Evolutionary conservation across 2,329 filamentous ascomycete genomes (phyloP).

Genomic region (Lecanosticta acicola): DNA sequence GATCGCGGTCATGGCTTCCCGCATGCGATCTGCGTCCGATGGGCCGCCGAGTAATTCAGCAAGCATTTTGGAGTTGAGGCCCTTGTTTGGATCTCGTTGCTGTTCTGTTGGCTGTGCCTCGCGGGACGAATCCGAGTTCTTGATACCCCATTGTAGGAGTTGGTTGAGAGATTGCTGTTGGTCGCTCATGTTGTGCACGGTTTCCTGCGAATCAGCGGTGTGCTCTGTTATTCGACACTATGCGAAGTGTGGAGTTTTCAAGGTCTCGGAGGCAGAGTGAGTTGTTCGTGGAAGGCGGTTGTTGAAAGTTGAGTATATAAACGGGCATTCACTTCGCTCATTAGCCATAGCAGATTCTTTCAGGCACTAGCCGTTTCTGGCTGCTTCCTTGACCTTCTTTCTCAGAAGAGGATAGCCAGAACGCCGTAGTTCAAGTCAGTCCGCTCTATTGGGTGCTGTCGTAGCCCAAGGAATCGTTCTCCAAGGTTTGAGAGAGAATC

Average conservation of each 20-base stretch:
- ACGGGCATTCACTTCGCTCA: background rate
- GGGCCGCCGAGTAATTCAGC: constrained; percentile 73
- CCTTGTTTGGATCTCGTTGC: constrained; percentile 34
- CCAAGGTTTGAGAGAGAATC: too few species aligned
- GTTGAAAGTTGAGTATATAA: background rate
- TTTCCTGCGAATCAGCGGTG: background rate
- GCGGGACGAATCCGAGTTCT: constrained; percentile 51
- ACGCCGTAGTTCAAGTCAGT: too few species aligned
- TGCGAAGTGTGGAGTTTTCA: too few species aligned
- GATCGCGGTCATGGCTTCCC: constrained; percentile 72
- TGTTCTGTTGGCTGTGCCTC: constrained; percentile 30
- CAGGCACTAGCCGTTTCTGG: constrained; percentile 16
- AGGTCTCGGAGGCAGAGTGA: too few species aligned
- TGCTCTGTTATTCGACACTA: background rate
- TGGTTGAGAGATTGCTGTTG: constrained; percentile 53
- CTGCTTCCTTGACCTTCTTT: constrained; percentile 14
- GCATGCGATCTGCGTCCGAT: constrained; percentile 89
- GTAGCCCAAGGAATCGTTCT: too few species aligned
- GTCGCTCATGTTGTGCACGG: constrained; percentile 19
- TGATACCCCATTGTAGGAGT: constrained; percentile 72
- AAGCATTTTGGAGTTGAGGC: constrained; percentile 64
- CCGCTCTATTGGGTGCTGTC: too few species aligned
- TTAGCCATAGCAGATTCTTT: background rate
- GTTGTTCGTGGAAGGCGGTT: background rate
- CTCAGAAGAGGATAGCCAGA: too few species aligned